Percentiles rank a stretch among this genome's conserved stretches.
Evolutionary conservation across 495 filamentous ascomycete genomes (phyloP).

Genomic region (Bacidia gigantensis): DNA sequence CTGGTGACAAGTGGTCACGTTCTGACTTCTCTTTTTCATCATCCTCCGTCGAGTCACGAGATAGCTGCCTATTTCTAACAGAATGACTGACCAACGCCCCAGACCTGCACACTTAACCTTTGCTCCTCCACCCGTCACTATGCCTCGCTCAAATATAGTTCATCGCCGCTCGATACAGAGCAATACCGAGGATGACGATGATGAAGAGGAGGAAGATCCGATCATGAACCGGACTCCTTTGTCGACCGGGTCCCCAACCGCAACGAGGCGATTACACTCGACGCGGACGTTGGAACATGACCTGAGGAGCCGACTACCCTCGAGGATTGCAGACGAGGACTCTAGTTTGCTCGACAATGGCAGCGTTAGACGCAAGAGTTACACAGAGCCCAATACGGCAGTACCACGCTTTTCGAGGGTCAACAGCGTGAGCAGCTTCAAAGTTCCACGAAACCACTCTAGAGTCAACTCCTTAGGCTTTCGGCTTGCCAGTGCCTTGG

Average conservation of each 20-base stretch:
- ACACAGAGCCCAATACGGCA: conserved; percentile 19
- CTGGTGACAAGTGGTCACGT: neutral
- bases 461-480: conserved; percentile 48
- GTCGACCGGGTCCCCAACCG: conserved; percentile 11
- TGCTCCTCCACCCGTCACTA: conserved; percentile 8
- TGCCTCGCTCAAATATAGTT: conserved; percentile 17
- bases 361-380: conserved; percentile 12
- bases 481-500: conserved; percentile 35
- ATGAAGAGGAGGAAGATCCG: conserved; percentile 11
- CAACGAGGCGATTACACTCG: conserved; percentile 16
- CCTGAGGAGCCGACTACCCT: conserved; percentile 18
- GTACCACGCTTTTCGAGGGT: conserved; percentile 9
- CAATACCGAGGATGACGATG: conserved; percentile 13
- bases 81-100: conserved; percentile 14
- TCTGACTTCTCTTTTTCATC: neutral
- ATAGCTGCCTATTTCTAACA: neutral
- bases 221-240: conserved; percentile 4
- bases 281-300: conserved; percentile 17
- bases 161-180: conserved; percentile 4
- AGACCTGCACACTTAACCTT: conserved; percentile 14
- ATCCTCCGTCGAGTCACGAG: neutral
- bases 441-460: conserved; percentile 47
- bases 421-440: conserved; percentile 27
- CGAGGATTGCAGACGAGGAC: conserved; percentile 17
- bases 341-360: conserved; percentile 17